Percentiles rank a stretch among this genome's conserved stretches.
phyloP scores from a whole-genome alignment of 305 asterid genomes.

The Fraxinus platypoda region DNA sequence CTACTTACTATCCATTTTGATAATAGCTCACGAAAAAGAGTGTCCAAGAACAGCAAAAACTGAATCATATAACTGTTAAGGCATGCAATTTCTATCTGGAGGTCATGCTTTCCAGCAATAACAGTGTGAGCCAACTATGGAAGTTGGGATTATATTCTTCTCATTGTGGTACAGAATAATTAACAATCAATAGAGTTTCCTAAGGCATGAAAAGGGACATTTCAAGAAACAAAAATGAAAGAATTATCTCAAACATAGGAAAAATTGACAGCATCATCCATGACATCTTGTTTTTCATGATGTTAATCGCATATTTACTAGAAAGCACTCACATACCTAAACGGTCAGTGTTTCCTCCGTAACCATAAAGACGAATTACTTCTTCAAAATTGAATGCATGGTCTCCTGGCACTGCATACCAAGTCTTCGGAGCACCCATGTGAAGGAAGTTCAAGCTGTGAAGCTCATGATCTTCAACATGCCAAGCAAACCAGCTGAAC shows the following conservation, averaged over 20 bases:
- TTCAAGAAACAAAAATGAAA: neutral
- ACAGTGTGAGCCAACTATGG: neutral
- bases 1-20: neutral
- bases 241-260: neutral
- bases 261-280: conserved; percentile 1
- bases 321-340: conserved; percentile 49
- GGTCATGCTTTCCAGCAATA: neutral
- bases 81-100: neutral
- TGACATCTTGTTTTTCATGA: neutral
- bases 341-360: conserved; percentile 66
- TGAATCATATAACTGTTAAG: neutral
- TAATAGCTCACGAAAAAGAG: neutral
- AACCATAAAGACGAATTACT: conserved; percentile 66
- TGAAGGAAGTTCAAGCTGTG: conserved; percentile 96
- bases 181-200: neutral
- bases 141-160: neutral
- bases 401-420: conserved; percentile 96
- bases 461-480: conserved; percentile 98
- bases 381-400: conserved; percentile 82
- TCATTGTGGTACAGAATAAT: neutral
- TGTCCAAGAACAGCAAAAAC: neutral
- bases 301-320: conserved; percentile 2
- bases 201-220: neutral
- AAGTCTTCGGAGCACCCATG: conserved; percentile 89
- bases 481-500: conserved; percentile 99